Base-by-base conservation (phyloP, 106 monocot genomes). In the Agapanthus africanus region DNA sequence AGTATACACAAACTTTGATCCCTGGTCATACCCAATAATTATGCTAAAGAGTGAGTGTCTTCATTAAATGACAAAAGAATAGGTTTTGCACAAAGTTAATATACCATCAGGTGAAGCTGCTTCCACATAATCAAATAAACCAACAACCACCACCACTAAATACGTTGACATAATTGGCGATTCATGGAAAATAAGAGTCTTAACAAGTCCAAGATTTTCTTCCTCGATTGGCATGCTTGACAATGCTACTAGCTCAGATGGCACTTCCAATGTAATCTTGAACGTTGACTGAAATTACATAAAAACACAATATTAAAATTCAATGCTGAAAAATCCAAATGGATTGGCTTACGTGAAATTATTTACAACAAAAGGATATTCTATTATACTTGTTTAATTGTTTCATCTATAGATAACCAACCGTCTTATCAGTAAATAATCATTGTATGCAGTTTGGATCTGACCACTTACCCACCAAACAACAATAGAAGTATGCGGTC, bases 111-210 rank as follows among this genome's bases (percentile, higher is more conserved):
- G 28, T 66, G 85, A 70, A 36, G 26, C 25, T 52, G 49, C 85
- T 78, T 97, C 91, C 66, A 97, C 75, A 79, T 78, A 89, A 71
- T 97, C 95, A 79, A 97, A 91, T 59, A 88, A 78, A 49, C 95
- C 91, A 68, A 97, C 78, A 74, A 97, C 88, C 37, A 97, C 73
- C 38, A 91, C 95, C 41, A 97, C 95, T 69, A 97, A 79, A 70
- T 97, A 97, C 51, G 95, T 91, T 64, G 95, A 97, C 95, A 97
- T 97, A 67, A 97, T 77, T 56, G 95, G 95, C 19, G 95, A 89
- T 63, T 97, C 95, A 40, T 86, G 72, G 65, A 73, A 97, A 66
- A 23, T 70, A 14, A 91, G 37, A 57, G 80, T 86, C 84, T 88
- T 91, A 10, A 84, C 16, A 35, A 36, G 21, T n/a, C 88, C 88